Percentiles rank a stretch among this genome's conserved stretches.
Evolutionary conservation across 129 eudicot genomes (phyloP).

Genomic region (Tagetes patula): DNA sequence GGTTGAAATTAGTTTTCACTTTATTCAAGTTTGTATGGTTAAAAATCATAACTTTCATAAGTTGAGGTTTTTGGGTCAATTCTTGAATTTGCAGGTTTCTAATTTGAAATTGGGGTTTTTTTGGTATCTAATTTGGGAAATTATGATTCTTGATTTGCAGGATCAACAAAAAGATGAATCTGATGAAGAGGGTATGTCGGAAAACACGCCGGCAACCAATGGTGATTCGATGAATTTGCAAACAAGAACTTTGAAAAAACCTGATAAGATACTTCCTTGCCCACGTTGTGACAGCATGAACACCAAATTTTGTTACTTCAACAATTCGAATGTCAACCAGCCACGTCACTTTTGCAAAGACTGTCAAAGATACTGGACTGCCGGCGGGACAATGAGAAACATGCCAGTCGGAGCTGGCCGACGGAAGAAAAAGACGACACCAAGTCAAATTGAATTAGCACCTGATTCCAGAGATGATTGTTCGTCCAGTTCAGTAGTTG

Average conservation of each 20-base stretch:
- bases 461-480: constrained; percentile 47
- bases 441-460: constrained; percentile 34
- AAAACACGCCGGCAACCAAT: constrained; percentile 23
- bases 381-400: constrained; percentile 92
- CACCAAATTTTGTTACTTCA: constrained; percentile 91
- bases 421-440: constrained; percentile 68
- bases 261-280: constrained; percentile 87
- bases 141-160: constrained; percentile 7
- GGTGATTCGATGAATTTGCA: constrained; percentile 37
- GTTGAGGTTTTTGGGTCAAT: not conserved
- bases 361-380: constrained; percentile 97
- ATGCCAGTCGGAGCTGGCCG: constrained; percentile 94
- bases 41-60: not conserved
- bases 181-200: constrained; percentile 41
- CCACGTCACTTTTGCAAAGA: constrained; percentile 94
- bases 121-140: not conserved
- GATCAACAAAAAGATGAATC: constrained; percentile 26
- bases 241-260: constrained; percentile 55
- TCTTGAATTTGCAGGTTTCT: too few species aligned
- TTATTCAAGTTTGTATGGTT: not conserved
- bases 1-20: not conserved
- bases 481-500: constrained; percentile 41
- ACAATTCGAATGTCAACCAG: constrained; percentile 74
- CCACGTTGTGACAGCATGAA: constrained; percentile 91
- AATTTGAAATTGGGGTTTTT: too few species aligned